Base-by-base conservation (phyloP, 2,329 filamentous ascomycete species). In the Pyrenophora seminiperda region DNA sequence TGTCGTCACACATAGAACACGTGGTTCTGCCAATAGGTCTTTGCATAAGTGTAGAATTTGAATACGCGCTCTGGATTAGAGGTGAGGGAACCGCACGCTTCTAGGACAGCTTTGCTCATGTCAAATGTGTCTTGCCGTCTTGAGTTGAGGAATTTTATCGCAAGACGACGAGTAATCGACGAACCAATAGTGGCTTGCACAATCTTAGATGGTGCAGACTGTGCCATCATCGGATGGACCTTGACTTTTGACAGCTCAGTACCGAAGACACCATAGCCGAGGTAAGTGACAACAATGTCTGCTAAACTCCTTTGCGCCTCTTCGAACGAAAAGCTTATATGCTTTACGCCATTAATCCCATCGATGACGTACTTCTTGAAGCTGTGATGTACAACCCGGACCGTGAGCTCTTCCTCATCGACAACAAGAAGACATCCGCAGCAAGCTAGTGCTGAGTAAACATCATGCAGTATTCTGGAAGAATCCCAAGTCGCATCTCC, bases 361-460 rank as follows among this genome's bases (percentile, higher is more conserved):
- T 44, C n/a, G 0, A 65, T 20, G 1, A 67, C 22, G 37, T 51
- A 67, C 24, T 61, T 53, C 40, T 54, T 55, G 18, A 65, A 43
- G 22, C 63, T 65, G 10, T 54, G 58, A 30, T 67, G 62, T 2
- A 65, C 32, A 1, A 61, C 15, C 2, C 58, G 52, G 1, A 66
- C 59, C 2, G 62, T 66, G 0, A 29, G 14, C 10, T 67, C 63
- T 54, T 65, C 64, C 38, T 66, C 60, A n/a, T 67, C 58, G 1
- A 66, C 46, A 14, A 15, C 27, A 15, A 67, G 37, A 44, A 67
- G 49, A 31, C 61, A 63, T 34, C 64, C 61, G n/a, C 62, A 66
- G 46, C 54, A 59, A 24, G 50, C 42, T 33, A 66, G 20, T 30
- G 58, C 52, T 4, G 51, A 54, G 7, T 61, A 27, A 6, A 61